These are phyloP conservation scores for Acephala macrosclerotiorum DNA, from an alignment of 2,329 filamentous ascomycete genomes.

Conservation along the genomic window DNA sequence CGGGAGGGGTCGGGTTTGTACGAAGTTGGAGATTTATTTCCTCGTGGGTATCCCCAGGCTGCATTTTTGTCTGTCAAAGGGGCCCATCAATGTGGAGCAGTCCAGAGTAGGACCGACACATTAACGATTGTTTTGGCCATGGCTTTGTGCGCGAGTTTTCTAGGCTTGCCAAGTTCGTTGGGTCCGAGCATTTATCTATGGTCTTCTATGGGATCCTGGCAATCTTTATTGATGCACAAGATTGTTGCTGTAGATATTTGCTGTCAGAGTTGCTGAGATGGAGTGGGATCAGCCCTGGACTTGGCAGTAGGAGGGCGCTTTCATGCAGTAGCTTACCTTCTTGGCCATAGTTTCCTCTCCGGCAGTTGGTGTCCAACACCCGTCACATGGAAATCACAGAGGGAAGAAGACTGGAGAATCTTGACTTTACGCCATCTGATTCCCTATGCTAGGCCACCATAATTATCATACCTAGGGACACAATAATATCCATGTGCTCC, in stretches of 20 bases:
- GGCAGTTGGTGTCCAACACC: background rate
- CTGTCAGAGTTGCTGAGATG: background rate
- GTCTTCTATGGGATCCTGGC: background rate
- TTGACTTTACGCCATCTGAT: constrained; percentile 19
- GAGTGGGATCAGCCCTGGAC: background rate
- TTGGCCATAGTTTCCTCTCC: background rate
- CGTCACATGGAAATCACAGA: background rate
- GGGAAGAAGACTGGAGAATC: background rate
- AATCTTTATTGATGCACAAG: too few relatives aligned
- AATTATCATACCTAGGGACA: constrained; percentile 20
- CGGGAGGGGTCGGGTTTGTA: background rate
- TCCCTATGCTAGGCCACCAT: constrained; percentile 27
- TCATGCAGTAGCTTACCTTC: background rate
- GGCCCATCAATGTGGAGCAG: too few relatives aligned
- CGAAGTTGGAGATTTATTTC: too few relatives aligned
- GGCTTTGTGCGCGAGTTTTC: too few relatives aligned
- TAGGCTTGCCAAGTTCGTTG: too few relatives aligned
- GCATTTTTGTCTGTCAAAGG: too few relatives aligned
- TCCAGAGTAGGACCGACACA: too few relatives aligned
- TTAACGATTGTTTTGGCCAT: too few relatives aligned
- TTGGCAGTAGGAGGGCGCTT: background rate
- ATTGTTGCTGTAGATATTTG: too few relatives aligned
- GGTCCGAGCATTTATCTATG: background rate
- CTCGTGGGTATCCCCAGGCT: background rate
- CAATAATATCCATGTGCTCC: constrained; percentile 16